Evolutionary conservation across 2,329 filamentous ascomycete species (phyloP).

Genomic region (Cryphonectria nitschkei): DNA sequence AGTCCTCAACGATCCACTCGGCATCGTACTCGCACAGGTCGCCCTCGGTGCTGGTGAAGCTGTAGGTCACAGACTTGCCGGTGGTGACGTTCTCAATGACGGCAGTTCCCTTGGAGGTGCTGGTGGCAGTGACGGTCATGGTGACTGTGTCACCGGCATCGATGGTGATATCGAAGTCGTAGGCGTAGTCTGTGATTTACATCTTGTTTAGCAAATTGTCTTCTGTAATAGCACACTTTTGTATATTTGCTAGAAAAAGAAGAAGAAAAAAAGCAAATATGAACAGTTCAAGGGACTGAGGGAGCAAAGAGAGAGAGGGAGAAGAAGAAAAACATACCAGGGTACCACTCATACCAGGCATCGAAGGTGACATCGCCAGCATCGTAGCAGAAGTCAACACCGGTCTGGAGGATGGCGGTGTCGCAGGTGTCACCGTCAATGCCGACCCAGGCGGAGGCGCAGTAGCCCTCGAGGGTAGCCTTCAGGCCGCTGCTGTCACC

Average conservation of each 20-base stretch:
- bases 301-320: slow-evolving; percentile 25
- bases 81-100: slow-evolving; percentile 52
- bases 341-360: slow-evolving; percentile 65
- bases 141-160: slow-evolving; percentile 30
- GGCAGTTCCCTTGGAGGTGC: slow-evolving; percentile 47
- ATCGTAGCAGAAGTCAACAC: slow-evolving; percentile 58
- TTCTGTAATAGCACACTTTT: no score
- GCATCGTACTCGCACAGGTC: slow-evolving; percentile 58
- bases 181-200: slow-evolving; percentile 45
- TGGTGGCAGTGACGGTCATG: slow-evolving; percentile 42
- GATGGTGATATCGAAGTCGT: slow-evolving; percentile 31
- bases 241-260: background rate
- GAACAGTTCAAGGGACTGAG: slow-evolving; percentile 32
- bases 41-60: slow-evolving; percentile 60
- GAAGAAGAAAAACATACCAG: slow-evolving; percentile 44
- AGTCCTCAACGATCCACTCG: slow-evolving; percentile 66
- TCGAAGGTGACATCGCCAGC: slow-evolving; percentile 49
- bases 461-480: slow-evolving; percentile 32
- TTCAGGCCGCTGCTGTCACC: slow-evolving; percentile 41
- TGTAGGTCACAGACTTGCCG: slow-evolving; percentile 55
- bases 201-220: background rate
- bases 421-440: slow-evolving; percentile 63
- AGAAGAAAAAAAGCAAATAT: no score
- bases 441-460: slow-evolving; percentile 60
- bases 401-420: slow-evolving; percentile 59